Evolutionary conservation across 371 early-diverging fungal genomes (phyloP), one percentile per base, ranked within the genome.

Genomic region (Lichtheimia ornata): DNA sequence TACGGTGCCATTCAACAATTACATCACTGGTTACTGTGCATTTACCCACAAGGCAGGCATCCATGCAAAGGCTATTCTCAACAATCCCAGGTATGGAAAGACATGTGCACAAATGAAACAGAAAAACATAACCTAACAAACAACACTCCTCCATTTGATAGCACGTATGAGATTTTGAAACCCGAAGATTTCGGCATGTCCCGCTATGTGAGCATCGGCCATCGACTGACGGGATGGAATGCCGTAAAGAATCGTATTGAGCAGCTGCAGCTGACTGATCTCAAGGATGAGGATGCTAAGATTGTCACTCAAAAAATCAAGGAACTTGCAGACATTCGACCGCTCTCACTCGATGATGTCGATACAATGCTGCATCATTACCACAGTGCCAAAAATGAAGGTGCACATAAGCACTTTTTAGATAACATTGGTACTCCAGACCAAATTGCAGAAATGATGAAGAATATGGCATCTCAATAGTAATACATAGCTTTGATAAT

Each of bases 41-140:
- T 95, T 97, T 76, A 94, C 95, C 17, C 97, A 97, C 85, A 97
- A 97, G 86, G 96, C 97, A 40, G 97, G 97, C 68, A 97, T 95
- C 72, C 97, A 97, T 76, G 95, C 97, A 79, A 97, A 97, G 82
- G 97, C 97, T 55, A 94, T 97, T 66, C 86, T 97, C 56, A 95
- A 94, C 83, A 95, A 97, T 83, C 97, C 97, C 20, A 83, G 86
- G 58, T 52, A 52, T 20, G n/a, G 47, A 18, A 35, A 11, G 47
- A 47, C 47, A 20, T n/a, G 47, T 18, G n/a, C 20, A 18, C 20
- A 20, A 47, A 20, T 47, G 47, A 20, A 47, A 27, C 20, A 52
- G 22, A 27, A 27, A 51, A 52, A 52, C 20, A 24, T 18, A 25
- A 9, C 5, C 35, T 35, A 35, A 35, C 35, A 35, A 35, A 35